phyloP scores from a whole-genome alignment of 2,329 filamentous ascomycete genomes.

The Aspergillus ustus region DNA sequence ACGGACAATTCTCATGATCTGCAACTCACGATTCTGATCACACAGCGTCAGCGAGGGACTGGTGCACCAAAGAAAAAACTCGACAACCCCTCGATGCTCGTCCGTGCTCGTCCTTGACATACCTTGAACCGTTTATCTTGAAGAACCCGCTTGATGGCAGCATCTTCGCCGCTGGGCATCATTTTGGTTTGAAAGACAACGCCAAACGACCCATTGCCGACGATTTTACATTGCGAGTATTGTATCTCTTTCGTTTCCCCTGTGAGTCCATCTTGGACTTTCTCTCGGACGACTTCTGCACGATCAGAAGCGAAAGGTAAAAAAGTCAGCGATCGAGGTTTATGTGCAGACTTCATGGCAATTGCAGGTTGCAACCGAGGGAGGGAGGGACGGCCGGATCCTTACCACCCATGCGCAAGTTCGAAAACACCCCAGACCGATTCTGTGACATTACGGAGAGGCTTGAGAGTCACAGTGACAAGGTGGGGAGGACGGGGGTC shows the following conservation, averaged over 20 bases:
- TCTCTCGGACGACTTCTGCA: slow-evolving; percentile 94
- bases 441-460: slow-evolving; percentile 77
- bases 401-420: slow-evolving; percentile 97
- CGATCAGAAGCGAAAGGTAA: slow-evolving; percentile 18
- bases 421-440: slow-evolving; percentile 85
- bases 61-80: neutral
- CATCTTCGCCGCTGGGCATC: slow-evolving; percentile 96
- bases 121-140: slow-evolving; percentile 99
- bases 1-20: slow-evolving; percentile 99
- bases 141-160: slow-evolving; percentile 97
- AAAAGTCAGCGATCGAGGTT: slow-evolving; percentile 21
- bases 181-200: slow-evolving; percentile 99
- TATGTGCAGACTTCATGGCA: slow-evolving; percentile 20
- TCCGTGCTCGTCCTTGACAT: slow-evolving; percentile 22
- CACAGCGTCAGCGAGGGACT: slow-evolving; percentile 34
- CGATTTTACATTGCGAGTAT: slow-evolving; percentile 99
- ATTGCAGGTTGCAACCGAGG: slow-evolving; percentile 31
- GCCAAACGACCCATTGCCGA: slow-evolving; percentile 97
- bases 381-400: neutral
- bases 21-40: slow-evolving; percentile 89
- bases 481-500: slow-evolving; percentile 14
- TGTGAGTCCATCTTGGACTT: slow-evolving; percentile 96
- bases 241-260: slow-evolving; percentile 96
- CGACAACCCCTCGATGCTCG: no score
- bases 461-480: slow-evolving; percentile 27